Evolutionary conservation across 2,329 filamentous ascomycete species (phyloP), one percentile per base, ranked within the genome.

Genomic region (Monosporascus sp.): DNA sequence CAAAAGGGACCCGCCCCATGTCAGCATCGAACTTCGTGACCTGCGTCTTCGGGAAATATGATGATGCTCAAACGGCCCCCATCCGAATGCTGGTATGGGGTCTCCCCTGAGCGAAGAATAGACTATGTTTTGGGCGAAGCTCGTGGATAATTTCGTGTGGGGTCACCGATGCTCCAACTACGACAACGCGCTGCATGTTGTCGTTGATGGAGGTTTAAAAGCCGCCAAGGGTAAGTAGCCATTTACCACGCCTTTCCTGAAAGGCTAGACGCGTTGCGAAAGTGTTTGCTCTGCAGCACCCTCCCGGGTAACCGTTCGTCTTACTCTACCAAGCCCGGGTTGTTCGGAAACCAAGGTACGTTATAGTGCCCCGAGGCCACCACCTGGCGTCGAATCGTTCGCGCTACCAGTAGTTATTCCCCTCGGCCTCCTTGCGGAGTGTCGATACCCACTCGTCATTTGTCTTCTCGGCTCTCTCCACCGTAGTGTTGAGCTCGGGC

Each of bases 251-350:
- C 66, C 61, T 73, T 74, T 14, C 63, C 70, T 48, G 53, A 58
- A 48, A 68, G 59, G 17, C 52, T 50, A 24, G 49, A 50, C 5
- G 54, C 43, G 3, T 36, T 77, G 14, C 87, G 80, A 62, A 89
- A 93, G 56, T 81, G 80, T 64, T 91, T 92, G 1, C 88, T 89
- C 62, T 89, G 86, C 2, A 75, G 75, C 22, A 88, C 76, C 8
- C 69, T 62, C 0, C 71, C 72, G 0, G 81, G 79, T 56, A 80
- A 82, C 5, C 64, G 60, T 7, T 66, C 51, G 61, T 85, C 80
- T 78, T 80, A 87, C 19, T 75, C 73, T 22, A 71, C 65, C 1
- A 88, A 73, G 0, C 86, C 86, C 0, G 73, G 66, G 6, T 86
- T 79, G 27, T 77, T 72, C 0, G 86, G 86, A 3, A 88, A 69